phyloP scores from a whole-genome alignment of 768 basidiomycete species.

The Daedalea quercina region DNA sequence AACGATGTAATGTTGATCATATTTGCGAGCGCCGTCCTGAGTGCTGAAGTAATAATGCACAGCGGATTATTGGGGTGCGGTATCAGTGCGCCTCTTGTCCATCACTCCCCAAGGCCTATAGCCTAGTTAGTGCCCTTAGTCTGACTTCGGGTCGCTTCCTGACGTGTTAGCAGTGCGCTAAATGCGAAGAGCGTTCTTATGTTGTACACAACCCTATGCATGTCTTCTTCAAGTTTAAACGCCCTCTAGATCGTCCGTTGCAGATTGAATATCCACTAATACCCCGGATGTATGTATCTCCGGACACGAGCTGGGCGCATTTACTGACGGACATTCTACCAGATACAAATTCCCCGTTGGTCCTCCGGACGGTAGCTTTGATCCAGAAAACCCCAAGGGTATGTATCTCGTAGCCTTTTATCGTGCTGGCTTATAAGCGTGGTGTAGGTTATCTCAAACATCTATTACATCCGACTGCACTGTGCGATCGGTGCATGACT shows the following conservation, averaged over 20 bases:
- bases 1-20: conserved; percentile 36
- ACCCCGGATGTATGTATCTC: conserved; percentile 50
- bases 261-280: conserved; percentile 53
- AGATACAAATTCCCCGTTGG: conserved; percentile 67
- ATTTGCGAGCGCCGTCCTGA: neutral
- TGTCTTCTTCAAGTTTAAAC: conserved; percentile 80
- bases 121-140: conserved; percentile 46
- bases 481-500: conserved; percentile 84
- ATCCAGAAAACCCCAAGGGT: conserved; percentile 52
- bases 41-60: conserved; percentile 2
- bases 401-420: conserved; percentile 9
- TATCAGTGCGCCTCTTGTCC: conserved; percentile 92
- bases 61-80: conserved; percentile 72
- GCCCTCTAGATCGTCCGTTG: conserved; percentile 64
- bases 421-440: neutral
- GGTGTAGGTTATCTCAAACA: conserved; percentile 53
- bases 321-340: conserved; percentile 7
- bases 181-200: conserved; percentile 77
- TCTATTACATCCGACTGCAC: conserved; percentile 56
- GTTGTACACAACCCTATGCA: conserved; percentile 78
- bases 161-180: conserved; percentile 50
- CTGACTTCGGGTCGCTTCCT: neutral
- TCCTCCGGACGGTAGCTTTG: conserved; percentile 33
- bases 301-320: neutral
- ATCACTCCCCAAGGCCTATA: conserved; percentile 64